Percentiles rank a stretch among this genome's conserved stretches.
phyloP scores from a whole-genome alignment of 768 basidiomycete species.

The Leccinum broughii region DNA sequence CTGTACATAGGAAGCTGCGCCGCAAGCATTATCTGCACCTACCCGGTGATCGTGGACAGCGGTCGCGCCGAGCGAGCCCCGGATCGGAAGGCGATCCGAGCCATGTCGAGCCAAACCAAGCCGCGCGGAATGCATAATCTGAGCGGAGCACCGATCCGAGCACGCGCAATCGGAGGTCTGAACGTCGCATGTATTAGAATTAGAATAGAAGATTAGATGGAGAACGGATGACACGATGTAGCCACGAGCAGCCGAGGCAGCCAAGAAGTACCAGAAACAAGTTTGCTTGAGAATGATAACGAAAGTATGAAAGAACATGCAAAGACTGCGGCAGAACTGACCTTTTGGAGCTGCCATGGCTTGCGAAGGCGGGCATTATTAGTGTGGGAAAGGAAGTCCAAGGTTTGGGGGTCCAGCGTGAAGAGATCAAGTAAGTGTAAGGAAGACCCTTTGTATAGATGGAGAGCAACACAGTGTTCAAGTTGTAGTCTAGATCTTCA shows the following conservation, averaged over 20 bases:
- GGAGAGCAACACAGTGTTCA: neutral
- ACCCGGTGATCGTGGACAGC: neutral
- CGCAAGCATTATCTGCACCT: neutral
- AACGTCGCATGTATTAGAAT: neutral
- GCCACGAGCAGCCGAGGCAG: conserved; percentile 7
- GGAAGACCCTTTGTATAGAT: neutral
- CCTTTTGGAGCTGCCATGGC: conserved; percentile 18
- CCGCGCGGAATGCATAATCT: neutral
- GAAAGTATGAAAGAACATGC: conserved; percentile 13
- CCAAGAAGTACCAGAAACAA: conserved; percentile 12
- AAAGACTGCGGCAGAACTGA: conserved; percentile 1
- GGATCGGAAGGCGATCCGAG: neutral
- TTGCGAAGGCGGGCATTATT: neutral
- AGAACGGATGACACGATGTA: neutral
- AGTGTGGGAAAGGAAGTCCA: neutral
- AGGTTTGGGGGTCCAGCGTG: neutral
- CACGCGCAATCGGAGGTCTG: neutral
- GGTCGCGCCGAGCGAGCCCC: neutral
- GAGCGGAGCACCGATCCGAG: neutral
- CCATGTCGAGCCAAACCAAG: neutral
- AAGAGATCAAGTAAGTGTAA: neutral
- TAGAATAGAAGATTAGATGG: neutral
- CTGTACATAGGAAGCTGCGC: neutral
- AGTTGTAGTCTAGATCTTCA: no score
- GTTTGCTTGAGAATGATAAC: conserved; percentile 2